Conservation (phyloP, 768 basidiomycete genomes). For the Tylopilus cervinicoccineus region DNA sequence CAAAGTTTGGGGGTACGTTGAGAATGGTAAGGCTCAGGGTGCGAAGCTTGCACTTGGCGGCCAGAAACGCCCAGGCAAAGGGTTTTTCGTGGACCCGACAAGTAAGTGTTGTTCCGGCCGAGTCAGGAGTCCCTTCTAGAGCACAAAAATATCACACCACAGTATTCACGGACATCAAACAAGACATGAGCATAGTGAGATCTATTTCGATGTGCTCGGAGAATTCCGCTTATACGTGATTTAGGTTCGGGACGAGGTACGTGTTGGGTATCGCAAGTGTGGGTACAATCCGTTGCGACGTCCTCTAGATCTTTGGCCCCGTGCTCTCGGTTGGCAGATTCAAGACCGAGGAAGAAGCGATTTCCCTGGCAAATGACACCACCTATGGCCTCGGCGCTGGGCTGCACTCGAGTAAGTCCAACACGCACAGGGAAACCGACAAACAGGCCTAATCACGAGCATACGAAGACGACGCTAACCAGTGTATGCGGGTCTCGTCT, state of each 20-base stretch:
- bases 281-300: conserved; percentile 8
- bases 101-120: conserved; percentile 43
- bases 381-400: conserved; percentile 91
- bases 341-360: conserved; percentile 82
- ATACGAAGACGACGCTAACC: conserved; percentile 67
- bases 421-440: not conserved
- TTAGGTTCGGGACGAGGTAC: conserved; percentile 32
- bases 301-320: conserved; percentile 84
- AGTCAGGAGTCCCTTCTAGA: conserved; percentile 3
- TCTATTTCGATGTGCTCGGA: not conserved
- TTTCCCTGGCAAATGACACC: conserved; percentile 82
- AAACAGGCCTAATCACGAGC: conserved; percentile 5
- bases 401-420: conserved; percentile 74
- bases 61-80: conserved; percentile 66
- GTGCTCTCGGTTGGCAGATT: conserved; percentile 83
- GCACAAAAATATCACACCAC: conserved; percentile 5
- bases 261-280: conserved; percentile 5
- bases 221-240: conserved; percentile 21
- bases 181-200: conserved; percentile 83
- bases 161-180: conserved; percentile 81
- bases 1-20: conserved; percentile 84
- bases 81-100: conserved; percentile 89
- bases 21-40: conserved; percentile 78
- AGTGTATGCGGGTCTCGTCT: conserved; percentile 86
- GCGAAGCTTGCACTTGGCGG: conserved; percentile 82